A percentile compares a stretch with the other conserved stretches of the same genome.
phyloP scores from a whole-genome alignment of 192 early-diverging fungal species.

The Podila minutissima region DNA sequence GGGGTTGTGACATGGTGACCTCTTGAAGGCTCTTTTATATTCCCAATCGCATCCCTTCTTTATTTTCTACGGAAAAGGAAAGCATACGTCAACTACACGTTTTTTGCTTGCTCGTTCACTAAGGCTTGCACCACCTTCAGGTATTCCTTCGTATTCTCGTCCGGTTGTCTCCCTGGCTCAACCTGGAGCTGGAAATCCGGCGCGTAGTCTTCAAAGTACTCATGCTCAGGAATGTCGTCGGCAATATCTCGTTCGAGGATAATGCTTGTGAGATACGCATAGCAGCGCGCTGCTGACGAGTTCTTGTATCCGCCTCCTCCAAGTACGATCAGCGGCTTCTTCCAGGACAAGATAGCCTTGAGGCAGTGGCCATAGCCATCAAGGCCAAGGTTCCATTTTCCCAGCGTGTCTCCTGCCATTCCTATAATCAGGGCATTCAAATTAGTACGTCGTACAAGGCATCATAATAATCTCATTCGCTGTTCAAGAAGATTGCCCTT shows the following conservation, averaged over 20 bases:
- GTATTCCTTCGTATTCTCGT: constrained; percentile 39
- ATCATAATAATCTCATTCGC: too few relatives aligned
- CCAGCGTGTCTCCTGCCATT: constrained; percentile 47
- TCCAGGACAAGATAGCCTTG: constrained; percentile 37
- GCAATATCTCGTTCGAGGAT: constrained; percentile 41
- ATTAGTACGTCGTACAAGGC: too few relatives aligned
- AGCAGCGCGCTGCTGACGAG: constrained; percentile 78
- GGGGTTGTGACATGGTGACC: too few relatives aligned
- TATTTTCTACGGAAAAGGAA: too few relatives aligned
- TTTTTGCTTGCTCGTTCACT: constrained; percentile 2
- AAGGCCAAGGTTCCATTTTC: constrained; percentile 53
- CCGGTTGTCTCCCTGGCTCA: constrained; percentile 37
- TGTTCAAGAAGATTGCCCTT: neutral
- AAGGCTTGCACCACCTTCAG: constrained; percentile 5
- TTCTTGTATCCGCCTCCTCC: constrained; percentile 74
- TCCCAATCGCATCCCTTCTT: too few relatives aligned
- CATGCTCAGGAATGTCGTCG: constrained; percentile 51
- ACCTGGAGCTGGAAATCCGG: constrained; percentile 46
- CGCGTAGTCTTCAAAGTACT: constrained; percentile 51
- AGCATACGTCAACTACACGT: too few relatives aligned
- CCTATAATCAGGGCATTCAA: constrained; percentile 12
- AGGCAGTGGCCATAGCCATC: constrained; percentile 45
- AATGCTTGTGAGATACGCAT: constrained; percentile 81
- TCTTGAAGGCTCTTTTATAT: too few relatives aligned
- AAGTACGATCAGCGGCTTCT: constrained; percentile 47